Conservation (phyloP, 2,329 filamentous ascomycete genomes). For the Nemania sp. region DNA sequence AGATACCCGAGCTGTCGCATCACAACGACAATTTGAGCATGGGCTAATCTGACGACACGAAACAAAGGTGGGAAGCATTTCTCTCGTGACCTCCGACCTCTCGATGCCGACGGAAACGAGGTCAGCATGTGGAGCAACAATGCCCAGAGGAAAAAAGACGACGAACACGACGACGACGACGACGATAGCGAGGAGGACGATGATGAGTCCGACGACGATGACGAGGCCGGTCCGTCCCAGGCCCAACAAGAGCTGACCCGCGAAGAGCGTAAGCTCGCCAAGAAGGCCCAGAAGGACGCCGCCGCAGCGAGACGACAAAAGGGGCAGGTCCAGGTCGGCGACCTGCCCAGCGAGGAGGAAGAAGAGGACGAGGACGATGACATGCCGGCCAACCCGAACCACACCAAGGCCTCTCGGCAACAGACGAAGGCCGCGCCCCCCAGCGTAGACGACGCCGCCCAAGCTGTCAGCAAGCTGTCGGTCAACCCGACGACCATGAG, state of each 20-base stretch:
- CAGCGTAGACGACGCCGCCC: slow-evolving; percentile 55
- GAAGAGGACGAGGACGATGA: slow-evolving; percentile 51
- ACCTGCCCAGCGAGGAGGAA: slow-evolving; percentile 74
- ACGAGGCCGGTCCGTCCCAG: slow-evolving; percentile 51
- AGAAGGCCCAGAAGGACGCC: slow-evolving; percentile 89
- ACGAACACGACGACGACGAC: slow-evolving; percentile 52
- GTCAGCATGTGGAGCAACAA: slow-evolving; percentile 83
- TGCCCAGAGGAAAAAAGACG: slow-evolving; percentile 52
- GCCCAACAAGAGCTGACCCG: slow-evolving; percentile 67
- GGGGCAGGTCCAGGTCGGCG: slow-evolving; percentile 76
- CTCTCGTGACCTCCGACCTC: slow-evolving; percentile 84
- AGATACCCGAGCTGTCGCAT: background rate
- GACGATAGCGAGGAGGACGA: slow-evolving; percentile 57
- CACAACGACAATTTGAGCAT: background rate
- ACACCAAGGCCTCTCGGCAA: slow-evolving; percentile 73
- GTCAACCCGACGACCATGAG: slow-evolving; percentile 57
- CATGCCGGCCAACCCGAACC: slow-evolving; percentile 90
- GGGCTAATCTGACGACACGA: background rate
- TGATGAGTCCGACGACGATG: slow-evolving; percentile 53
- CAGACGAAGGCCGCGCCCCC: slow-evolving; percentile 53
- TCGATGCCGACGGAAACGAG: slow-evolving; percentile 87
- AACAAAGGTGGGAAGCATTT: slow-evolving; percentile 91
- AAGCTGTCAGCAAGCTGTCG: slow-evolving; percentile 59
- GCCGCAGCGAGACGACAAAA: slow-evolving; percentile 78
- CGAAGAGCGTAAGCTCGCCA: slow-evolving; percentile 83